Percentiles rank a stretch among this genome's conserved stretches.
Conservation (phyloP, 1,139 yeast species). For the Williopsis jadinii region DNA sequence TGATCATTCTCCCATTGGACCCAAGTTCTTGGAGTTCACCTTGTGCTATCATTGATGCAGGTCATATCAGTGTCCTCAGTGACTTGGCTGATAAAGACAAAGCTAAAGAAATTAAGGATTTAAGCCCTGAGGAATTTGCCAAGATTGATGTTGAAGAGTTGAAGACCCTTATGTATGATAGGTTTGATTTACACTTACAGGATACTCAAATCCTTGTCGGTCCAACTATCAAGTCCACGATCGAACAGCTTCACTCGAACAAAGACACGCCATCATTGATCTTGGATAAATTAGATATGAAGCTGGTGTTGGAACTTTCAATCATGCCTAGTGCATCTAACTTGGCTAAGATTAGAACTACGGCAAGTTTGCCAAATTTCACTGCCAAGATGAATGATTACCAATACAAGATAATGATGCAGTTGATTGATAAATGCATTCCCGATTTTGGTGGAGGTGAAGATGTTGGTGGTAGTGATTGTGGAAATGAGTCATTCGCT, state of each 20-base stretch:
- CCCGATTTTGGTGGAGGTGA: slow-evolving; percentile 43
- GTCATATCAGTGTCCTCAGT: slow-evolving; percentile 81
- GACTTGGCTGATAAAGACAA: slow-evolving; percentile 70
- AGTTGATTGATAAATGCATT: slow-evolving; percentile 60
- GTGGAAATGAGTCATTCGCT: slow-evolving; percentile 7
- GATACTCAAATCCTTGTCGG: slow-evolving; percentile 91
- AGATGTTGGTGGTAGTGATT: slow-evolving; percentile 20
- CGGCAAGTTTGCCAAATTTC: slow-evolving; percentile 77
- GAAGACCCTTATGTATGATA: slow-evolving; percentile 82
- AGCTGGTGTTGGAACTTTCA: slow-evolving; percentile 69
- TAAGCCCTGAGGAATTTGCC: slow-evolving; percentile 56
- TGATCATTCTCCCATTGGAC: slow-evolving; percentile 82
- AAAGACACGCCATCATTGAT: slow-evolving; percentile 37
- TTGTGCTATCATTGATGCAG: slow-evolving; percentile 91
- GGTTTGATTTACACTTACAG: slow-evolving; percentile 66
- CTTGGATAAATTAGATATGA: slow-evolving; percentile 69
- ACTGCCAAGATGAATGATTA: slow-evolving; percentile 74
- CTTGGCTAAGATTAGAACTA: slow-evolving; percentile 63
- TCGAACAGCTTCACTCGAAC: slow-evolving; percentile 55
- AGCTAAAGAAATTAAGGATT: slow-evolving; percentile 63
- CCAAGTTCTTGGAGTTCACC: slow-evolving; percentile 78
- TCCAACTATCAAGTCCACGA: slow-evolving; percentile 68
- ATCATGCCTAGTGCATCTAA: slow-evolving; percentile 76
- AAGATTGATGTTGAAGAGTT: slow-evolving; percentile 68
- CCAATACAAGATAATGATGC: slow-evolving; percentile 84